A percentile compares a stretch with the other conserved stretches of the same genome.
phyloP scores from a whole-genome alignment of 495 filamentous ascomycete species.

The Penicillium riverlandense region DNA sequence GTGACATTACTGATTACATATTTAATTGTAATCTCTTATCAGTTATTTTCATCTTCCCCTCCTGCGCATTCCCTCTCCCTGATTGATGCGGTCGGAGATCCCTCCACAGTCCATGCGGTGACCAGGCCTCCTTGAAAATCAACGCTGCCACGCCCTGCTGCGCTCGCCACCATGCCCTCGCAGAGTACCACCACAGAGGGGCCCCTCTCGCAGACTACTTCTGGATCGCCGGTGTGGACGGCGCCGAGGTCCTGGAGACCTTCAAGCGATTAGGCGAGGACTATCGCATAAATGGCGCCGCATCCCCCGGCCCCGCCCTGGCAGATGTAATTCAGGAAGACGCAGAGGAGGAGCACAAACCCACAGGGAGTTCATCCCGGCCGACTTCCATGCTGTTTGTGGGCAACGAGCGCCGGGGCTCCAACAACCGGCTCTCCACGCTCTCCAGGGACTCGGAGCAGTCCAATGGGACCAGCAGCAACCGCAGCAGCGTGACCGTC shows the following conservation, averaged over 20 bases:
- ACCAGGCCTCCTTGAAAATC: constrained; percentile 13
- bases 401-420: constrained; percentile 52
- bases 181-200: constrained; percentile 22
- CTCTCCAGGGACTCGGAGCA: constrained; percentile 49
- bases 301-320: constrained; percentile 46
- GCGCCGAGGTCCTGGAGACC: constrained; percentile 44
- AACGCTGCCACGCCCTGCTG: constrained; percentile 7
- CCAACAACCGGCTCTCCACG: constrained; percentile 60
- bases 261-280: constrained; percentile 45
- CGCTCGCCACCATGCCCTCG: constrained; percentile 20
- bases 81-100: constrained; percentile 15
- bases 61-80: constrained; percentile 1
- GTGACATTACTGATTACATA: background rate
- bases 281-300: constrained; percentile 37
- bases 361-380: constrained; percentile 34
- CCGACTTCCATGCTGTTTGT: constrained; percentile 42
- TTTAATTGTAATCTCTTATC: background rate
- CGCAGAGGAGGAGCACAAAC: constrained; percentile 52
- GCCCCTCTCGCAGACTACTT: constrained; percentile 96
- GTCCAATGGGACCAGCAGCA: constrained; percentile 64
- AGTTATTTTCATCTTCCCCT: background rate
- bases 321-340: constrained; percentile 81
- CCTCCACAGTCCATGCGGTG: constrained; percentile 24
- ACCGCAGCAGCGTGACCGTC: constrained; percentile 83
- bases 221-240: constrained; percentile 93